Evolutionary conservation across 352 stramenopile genomes (phyloP).

Genomic region (Globisporangium irregulare): DNA sequence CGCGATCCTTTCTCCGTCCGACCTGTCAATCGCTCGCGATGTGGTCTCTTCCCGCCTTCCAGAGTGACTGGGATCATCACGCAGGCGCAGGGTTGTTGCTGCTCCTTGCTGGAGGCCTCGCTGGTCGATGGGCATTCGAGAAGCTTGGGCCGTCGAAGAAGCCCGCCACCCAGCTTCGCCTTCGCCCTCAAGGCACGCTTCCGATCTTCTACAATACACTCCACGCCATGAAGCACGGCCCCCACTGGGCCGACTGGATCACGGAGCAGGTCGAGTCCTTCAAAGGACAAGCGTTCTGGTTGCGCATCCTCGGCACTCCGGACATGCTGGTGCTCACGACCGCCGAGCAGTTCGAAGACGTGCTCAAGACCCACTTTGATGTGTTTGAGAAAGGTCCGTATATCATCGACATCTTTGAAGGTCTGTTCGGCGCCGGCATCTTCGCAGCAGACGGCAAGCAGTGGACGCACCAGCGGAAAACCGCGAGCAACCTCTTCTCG

Average conservation of each 20-base stretch:
- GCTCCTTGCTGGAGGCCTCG: not conserved
- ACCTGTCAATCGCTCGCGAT: not conserved
- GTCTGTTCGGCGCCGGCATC: not conserved
- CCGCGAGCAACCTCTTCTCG: slow-evolving; percentile 23
- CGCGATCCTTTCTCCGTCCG: too few species aligned
- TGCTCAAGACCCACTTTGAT: not conserved
- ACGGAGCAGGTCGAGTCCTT: not conserved
- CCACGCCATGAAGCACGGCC: not conserved
- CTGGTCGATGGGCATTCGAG: not conserved
- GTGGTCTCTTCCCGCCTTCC: not conserved
- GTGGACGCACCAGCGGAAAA: slow-evolving; percentile 43
- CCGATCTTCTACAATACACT: not conserved
- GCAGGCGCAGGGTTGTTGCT: not conserved
- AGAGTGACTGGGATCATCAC: not conserved
- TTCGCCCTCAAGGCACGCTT: not conserved
- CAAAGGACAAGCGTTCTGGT: not conserved
- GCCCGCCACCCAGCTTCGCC: not conserved
- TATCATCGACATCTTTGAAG: too few species aligned
- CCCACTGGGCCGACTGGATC: slow-evolving; percentile 4
- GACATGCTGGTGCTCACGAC: not conserved
- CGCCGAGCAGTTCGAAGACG: not conserved
- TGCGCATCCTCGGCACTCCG: not conserved
- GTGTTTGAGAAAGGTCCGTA: not conserved
- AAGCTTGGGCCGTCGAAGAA: not conserved
- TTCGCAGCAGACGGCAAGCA: not conserved